A percentile compares a stretch with the other conserved stretches of the same genome.
Evolutionary conservation across 768 basidiomycete species (phyloP).

Genomic region (Pholiota conissans): DNA sequence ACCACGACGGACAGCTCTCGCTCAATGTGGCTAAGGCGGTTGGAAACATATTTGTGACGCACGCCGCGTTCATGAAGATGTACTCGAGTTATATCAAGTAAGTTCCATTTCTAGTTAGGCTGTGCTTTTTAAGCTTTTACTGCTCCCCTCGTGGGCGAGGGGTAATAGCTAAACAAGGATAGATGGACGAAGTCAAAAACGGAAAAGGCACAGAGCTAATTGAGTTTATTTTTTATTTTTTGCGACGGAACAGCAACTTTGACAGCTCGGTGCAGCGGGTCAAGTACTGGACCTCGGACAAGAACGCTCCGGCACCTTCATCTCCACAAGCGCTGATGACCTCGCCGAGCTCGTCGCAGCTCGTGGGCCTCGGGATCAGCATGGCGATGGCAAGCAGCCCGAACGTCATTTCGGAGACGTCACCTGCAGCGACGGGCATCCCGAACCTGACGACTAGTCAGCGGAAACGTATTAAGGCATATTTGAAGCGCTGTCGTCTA

Average conservation of each 20-base stretch:
- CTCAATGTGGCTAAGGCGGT: slow-evolving; percentile 75
- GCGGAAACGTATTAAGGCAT: slow-evolving; percentile 83
- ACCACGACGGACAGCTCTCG: slow-evolving; percentile 74
- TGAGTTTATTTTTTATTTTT: neutral
- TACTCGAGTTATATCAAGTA: slow-evolving; percentile 98
- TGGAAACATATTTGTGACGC: slow-evolving; percentile 86
- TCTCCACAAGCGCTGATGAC: slow-evolving; percentile 54
- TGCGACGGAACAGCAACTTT: slow-evolving; percentile 66
- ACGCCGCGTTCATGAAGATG: slow-evolving; percentile 98
- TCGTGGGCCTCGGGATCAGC: slow-evolving; percentile 58
- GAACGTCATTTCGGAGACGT: slow-evolving; percentile 38
- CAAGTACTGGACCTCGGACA: slow-evolving; percentile 78
- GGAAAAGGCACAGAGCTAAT: neutral
- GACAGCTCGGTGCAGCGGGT: slow-evolving; percentile 89
- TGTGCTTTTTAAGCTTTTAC: slow-evolving; percentile 2
- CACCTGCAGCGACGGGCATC: slow-evolving; percentile 39
- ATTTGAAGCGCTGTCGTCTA: slow-evolving; percentile 86
- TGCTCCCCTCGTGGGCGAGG: neutral
- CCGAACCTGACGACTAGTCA: slow-evolving; percentile 74
- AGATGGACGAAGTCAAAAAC: neutral
- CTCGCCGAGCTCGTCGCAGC: slow-evolving; percentile 59
- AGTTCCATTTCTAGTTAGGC: slow-evolving; percentile 8
- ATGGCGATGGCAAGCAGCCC: slow-evolving; percentile 54
- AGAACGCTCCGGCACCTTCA: slow-evolving; percentile 35
- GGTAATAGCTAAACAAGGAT: neutral